Base-by-base conservation (phyloP, 257 asterid genomes). In the Parsonsia alboflavescens region DNA sequence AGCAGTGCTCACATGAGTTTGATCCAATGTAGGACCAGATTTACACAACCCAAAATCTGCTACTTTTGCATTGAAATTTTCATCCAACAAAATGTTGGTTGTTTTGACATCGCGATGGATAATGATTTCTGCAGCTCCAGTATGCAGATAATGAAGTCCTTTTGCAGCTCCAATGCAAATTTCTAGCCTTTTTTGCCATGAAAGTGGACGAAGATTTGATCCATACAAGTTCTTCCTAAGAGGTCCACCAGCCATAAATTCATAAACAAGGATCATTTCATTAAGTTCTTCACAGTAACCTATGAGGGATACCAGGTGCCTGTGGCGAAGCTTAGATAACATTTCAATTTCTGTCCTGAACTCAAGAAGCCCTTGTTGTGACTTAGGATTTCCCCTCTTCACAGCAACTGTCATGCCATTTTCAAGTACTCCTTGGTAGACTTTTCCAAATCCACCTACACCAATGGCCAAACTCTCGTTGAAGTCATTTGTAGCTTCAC, bases 41-140 rank as follows among this genome's bases (percentile, higher is more conserved):
- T 75, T 75, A 11, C 73, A 75, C 58, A 75, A 42, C 62, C 78
- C 78, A 39, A 75, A 75, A 67, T 75, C 78, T 45, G 78, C 73
- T 33, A 75, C 72, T 36, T 75, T 75, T 15, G 78, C 78, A 0
- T 56, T 50, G 33, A 49, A 75, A 41, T 66, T 75, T 33, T 75
- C 78, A 21, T 75, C 64, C 15, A 75, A 30, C 45, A 75, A 66
- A 59, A 75, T 75, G 69, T 75, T 75, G 5, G 79, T 66, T n/a
- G 73, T 75, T 11, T 75, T 75, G 68, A 75, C 78, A 65, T 75
- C 78, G 3, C 78, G 78, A 41, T 75, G 78, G 44, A 75, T 75
- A 26, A 75, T 68, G 24, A 58, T 70, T 10, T 33, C 42, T 4
- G 78, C 73, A 17, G 59, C 57, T 11, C 78, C 78, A 2, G 78